Percentiles rank a stretch among this genome's conserved stretches.
Evolutionary conservation across 2,329 filamentous ascomycete species (phyloP).

Genomic region (Phyllosticta ampelicida): DNA sequence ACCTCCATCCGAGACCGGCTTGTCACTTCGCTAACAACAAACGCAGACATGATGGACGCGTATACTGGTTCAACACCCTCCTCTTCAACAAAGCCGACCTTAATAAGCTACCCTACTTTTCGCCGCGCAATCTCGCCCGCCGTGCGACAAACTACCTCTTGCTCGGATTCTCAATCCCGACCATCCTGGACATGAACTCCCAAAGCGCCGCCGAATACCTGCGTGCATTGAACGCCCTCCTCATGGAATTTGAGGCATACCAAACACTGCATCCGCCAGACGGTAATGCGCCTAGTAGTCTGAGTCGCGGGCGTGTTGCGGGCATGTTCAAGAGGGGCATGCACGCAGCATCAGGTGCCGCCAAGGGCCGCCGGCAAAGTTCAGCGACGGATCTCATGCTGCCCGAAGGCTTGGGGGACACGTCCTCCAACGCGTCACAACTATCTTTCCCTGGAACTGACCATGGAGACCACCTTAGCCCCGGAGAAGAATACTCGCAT

Average conservation of each 20-base stretch:
- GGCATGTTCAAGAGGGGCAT: conserved; percentile 41
- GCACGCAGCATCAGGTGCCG: conserved; percentile 20
- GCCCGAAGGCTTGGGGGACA: conserved; percentile 25
- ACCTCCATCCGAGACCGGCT: conserved; percentile 15
- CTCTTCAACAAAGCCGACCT: conserved; percentile 80
- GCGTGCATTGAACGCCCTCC: conserved; percentile 69
- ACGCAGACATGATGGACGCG: conserved; percentile 76
- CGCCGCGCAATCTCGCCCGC: conserved; percentile 70
- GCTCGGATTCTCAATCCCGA: conserved; percentile 81
- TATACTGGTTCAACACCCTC: conserved; percentile 98
- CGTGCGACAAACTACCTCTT: conserved; percentile 91
- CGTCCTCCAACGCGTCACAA: conserved; percentile 6
- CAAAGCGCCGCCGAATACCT: conserved; percentile 75
- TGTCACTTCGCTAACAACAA: not conserved
- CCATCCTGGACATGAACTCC: conserved; percentile 78
- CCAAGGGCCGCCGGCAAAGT: conserved; percentile 42
- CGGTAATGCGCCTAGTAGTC: conserved; percentile 54
- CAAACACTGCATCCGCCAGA: conserved; percentile 76
- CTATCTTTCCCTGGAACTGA: conserved; percentile 5
- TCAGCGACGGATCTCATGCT: conserved; percentile 48
- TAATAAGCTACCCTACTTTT: conserved; percentile 72
- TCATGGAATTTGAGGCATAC: conserved; percentile 89
- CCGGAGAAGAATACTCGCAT: conserved; percentile 79
- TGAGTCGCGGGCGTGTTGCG: conserved; percentile 63
- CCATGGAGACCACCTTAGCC: conserved; percentile 17